Percentiles rank a stretch among this genome's conserved stretches.
Evolutionary conservation across 108 stramenopile species (phyloP).

Genomic region (Cyclotella choctawhatcheeana): DNA sequence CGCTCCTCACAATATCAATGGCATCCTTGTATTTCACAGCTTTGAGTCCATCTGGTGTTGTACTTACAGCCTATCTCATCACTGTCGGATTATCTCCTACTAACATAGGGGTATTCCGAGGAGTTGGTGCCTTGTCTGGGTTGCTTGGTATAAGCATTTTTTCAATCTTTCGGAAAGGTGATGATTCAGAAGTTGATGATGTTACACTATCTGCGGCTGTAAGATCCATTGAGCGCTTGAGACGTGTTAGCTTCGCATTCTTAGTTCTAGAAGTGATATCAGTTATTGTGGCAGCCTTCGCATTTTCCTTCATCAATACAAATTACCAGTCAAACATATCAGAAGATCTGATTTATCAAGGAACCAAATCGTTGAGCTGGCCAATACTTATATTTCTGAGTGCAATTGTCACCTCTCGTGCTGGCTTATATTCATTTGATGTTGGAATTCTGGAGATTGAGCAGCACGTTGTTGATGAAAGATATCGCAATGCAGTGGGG

Average conservation of each 20-base stretch:
- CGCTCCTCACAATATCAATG: conserved; percentile 33
- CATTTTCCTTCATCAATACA: conserved; percentile 2
- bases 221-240: conserved; percentile 25
- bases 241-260: conserved; percentile 23
- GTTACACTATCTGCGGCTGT: neutral
- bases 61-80: conserved; percentile 44
- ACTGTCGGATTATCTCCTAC: conserved; percentile 25
- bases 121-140: conserved; percentile 30
- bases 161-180: conserved; percentile 14
- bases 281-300: conserved; percentile 24
- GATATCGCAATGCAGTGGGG: conserved; percentile 36
- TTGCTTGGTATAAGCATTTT: conserved; percentile 34
- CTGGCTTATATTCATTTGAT: conserved; percentile 45
- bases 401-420: conserved; percentile 28
- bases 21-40: conserved; percentile 38
- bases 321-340: neutral
- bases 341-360: neutral
- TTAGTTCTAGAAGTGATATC: conserved; percentile 33
- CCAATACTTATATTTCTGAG: conserved; percentile 25
- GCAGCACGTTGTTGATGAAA: conserved; percentile 43
- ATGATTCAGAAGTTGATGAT: neutral
- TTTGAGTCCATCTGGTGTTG: conserved; percentile 36
- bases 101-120: conserved; percentile 31
- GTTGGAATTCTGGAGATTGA: conserved; percentile 44
- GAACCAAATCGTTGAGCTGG: neutral